Conservation (phyloP, 164 flowering plant species). For the Liquidambar formosana region DNA sequence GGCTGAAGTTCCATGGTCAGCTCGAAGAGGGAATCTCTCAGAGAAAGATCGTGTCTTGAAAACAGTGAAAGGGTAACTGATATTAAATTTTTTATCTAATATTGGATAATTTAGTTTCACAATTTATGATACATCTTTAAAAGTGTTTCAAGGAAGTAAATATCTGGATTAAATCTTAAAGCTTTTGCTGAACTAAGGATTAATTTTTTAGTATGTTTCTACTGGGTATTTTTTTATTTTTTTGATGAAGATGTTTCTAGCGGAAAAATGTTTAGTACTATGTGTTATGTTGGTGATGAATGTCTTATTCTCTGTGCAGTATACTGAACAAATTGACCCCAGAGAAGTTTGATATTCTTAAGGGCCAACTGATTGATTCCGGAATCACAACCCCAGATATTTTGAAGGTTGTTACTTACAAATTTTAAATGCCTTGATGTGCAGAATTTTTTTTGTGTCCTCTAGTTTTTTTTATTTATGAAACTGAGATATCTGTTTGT, state of each 20-base stretch:
- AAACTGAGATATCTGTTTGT: slow-evolving; percentile 21
- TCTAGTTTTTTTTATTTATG: slow-evolving; percentile 22
- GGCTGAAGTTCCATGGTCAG: slow-evolving; percentile 93
- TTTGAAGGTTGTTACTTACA: slow-evolving; percentile 53
- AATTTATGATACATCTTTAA: not conserved
- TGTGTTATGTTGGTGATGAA: not conserved
- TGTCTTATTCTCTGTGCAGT: slow-evolving; percentile 39
- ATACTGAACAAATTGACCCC: slow-evolving; percentile 97
- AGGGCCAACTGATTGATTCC: slow-evolving; percentile 88
- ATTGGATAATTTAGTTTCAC: not conserved
- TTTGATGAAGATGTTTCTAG: too few species aligned
- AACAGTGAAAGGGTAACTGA: slow-evolving; percentile 88
- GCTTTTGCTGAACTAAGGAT: not conserved
- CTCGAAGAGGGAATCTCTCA: slow-evolving; percentile 62
- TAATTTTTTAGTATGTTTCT: not conserved
- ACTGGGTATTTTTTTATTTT: not conserved
- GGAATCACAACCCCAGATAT: slow-evolving; percentile 92
- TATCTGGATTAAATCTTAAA: not conserved
- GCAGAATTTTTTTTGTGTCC: too few species aligned
- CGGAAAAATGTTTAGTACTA: not conserved
- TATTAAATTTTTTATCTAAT: not conserved
- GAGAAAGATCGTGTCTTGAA: slow-evolving; percentile 82
- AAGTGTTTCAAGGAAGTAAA: not conserved
- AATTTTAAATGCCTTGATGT: not conserved
- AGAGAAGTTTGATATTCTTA: slow-evolving; percentile 91